A percentile compares a stretch with the other conserved stretches of the same genome.
These are phyloP conservation scores for Neonectria magnoliae DNA, from an alignment of 2,329 filamentous ascomycete species.

Conservation along the genomic window DNA sequence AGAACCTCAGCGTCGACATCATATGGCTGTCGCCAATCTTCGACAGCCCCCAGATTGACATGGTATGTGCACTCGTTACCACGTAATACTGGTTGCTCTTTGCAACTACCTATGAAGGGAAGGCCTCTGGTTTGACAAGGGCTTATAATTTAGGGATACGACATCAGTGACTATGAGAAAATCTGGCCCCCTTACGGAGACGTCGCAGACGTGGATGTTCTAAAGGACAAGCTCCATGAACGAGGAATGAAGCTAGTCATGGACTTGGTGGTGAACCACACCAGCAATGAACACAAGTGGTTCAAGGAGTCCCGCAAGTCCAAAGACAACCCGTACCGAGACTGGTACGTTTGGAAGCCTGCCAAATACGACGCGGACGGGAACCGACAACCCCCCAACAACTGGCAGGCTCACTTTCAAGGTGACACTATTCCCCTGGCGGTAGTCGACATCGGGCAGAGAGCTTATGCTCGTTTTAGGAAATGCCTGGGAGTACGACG, in stretches of 20 bases:
- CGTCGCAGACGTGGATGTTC: conserved; percentile 70
- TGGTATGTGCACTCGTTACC: conserved; percentile 52
- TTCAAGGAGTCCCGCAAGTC: conserved; percentile 65
- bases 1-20: conserved; percentile 65
- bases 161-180: conserved; percentile 73
- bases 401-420: conserved; percentile 58
- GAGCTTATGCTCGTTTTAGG: conserved; percentile 40
- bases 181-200: conserved; percentile 75
- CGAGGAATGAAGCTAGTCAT: conserved; percentile 75
- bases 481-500: conserved; percentile 61
- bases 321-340: conserved; percentile 63
- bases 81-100: neutral
- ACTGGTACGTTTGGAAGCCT: conserved; percentile 75
- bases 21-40: conserved; percentile 64
- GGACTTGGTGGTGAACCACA: conserved; percentile 81
- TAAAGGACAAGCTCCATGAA: conserved; percentile 69
- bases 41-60: conserved; percentile 69
- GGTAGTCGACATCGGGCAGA: neutral
- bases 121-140: neutral
- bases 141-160: conserved; percentile 64
- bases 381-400: conserved; percentile 69
- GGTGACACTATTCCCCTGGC: conserved; percentile 32
- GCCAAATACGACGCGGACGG: conserved; percentile 66
- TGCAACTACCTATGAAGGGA: conserved; percentile 6
- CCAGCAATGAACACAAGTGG: conserved; percentile 66